These are phyloP conservation scores for Exserohilum rostratum DNA, from an alignment of 2,329 filamentous ascomycete genomes.

Conservation along the genomic window DNA sequence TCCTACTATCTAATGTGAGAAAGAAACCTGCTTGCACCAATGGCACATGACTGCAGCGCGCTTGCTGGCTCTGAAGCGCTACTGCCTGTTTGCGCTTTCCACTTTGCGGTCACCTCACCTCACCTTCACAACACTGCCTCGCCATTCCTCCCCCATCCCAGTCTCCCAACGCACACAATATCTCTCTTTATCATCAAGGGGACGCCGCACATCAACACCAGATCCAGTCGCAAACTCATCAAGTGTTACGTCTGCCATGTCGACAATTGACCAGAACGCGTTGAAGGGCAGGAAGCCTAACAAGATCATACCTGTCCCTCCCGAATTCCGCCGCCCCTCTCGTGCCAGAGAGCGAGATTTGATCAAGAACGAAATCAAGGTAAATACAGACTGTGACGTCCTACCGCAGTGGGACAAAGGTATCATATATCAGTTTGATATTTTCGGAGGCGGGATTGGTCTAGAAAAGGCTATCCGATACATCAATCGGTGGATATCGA, in stretches of 20 bases:
- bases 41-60: not conserved
- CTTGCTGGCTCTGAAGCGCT: not conserved
- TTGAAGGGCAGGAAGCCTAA: slow-evolving; percentile 21
- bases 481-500: slow-evolving; percentile 40
- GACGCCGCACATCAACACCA: not conserved
- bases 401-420: slow-evolving; percentile 17
- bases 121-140: not conserved
- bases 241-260: not conserved
- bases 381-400: slow-evolving; percentile 28
- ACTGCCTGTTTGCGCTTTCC: slow-evolving; percentile 9
- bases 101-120: slow-evolving; percentile 4
- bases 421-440: slow-evolving; percentile 29
- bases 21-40: not conserved
- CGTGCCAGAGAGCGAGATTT: slow-evolving; percentile 19
- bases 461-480: slow-evolving; percentile 25
- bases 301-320: slow-evolving; percentile 26
- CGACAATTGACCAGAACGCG: not conserved
- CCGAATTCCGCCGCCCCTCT: slow-evolving; percentile 24
- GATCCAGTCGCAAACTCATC: not conserved
- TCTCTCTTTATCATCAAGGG: not conserved
- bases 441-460: slow-evolving; percentile 27
- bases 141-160: not conserved
- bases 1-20: not conserved
- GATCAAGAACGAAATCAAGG: slow-evolving; percentile 22
- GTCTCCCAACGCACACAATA: not conserved